These are phyloP conservation scores for Cucurbita argyrosperma DNA, from an alignment of 306 rosid species.

Conservation along the genomic window DNA sequence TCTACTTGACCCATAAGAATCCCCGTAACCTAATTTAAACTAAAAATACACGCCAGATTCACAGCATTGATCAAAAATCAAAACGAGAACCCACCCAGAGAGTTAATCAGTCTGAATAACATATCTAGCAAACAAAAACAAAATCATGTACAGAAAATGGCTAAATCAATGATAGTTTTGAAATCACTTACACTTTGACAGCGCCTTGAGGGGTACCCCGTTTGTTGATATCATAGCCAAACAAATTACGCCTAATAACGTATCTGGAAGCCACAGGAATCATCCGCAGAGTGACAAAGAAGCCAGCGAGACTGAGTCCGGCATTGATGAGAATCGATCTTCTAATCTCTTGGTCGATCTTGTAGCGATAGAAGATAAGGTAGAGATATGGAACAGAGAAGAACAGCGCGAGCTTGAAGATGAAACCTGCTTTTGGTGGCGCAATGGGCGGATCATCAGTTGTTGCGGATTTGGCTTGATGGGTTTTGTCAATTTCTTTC, in stretches of 20 bases:
- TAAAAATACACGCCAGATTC: neutral
- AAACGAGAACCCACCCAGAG: neutral
- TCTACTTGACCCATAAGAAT: neutral
- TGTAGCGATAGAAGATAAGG: conserved; percentile 43
- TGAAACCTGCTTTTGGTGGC: conserved; percentile 49
- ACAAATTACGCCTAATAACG: conserved; percentile 53
- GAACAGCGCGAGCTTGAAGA: conserved; percentile 49
- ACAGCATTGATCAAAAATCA: neutral
- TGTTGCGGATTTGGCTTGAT: conserved; percentile 11
- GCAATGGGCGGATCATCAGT: conserved; percentile 44
- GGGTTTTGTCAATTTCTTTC: conserved; percentile 1
- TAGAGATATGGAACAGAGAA: conserved; percentile 43
- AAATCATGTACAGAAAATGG: neutral
- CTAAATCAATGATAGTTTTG: neutral
- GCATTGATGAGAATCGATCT: conserved; percentile 74
- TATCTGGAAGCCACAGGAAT: conserved; percentile 82
- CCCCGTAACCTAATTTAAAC: neutral
- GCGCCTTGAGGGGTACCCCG: conserved; percentile 72
- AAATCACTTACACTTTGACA: conserved; percentile 47
- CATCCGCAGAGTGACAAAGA: conserved; percentile 44
- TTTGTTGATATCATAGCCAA: conserved; percentile 85
- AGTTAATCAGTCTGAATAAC: neutral
- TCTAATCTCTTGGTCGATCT: conserved; percentile 37
- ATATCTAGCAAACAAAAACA: neutral
- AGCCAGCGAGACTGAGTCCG: conserved; percentile 43